These are phyloP conservation scores for Ettlia oleoabundans DNA, from an alignment of 139 green algal species.

Conservation along the genomic window DNA sequence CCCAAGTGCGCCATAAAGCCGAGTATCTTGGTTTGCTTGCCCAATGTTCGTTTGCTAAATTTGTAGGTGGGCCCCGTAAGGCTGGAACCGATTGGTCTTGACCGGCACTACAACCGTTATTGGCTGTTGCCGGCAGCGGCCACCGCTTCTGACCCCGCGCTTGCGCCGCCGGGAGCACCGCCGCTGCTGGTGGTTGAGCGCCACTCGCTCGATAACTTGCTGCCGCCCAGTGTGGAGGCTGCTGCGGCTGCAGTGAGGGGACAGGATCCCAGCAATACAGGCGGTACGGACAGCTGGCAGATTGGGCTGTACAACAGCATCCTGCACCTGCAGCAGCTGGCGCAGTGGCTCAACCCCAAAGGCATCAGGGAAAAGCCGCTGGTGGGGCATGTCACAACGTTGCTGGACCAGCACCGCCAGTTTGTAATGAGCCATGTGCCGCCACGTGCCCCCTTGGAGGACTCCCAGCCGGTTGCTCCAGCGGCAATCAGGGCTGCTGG, in stretches of 20 bases:
- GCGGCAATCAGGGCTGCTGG: not conserved
- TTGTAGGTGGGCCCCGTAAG: slow-evolving; percentile 18
- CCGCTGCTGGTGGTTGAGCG: slow-evolving; percentile 34
- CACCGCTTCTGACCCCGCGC: not conserved
- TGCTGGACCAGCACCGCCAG: slow-evolving; percentile 22
- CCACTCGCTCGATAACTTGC: slow-evolving; percentile 14
- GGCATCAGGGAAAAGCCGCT: slow-evolving; percentile 49
- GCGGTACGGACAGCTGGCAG: not conserved
- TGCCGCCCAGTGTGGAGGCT: not conserved
- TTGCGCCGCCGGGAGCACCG: not conserved
- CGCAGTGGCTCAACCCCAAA: slow-evolving; percentile 48
- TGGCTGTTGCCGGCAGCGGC: slow-evolving; percentile 57
- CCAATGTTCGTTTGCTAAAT: too few species aligned
- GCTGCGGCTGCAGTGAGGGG: not conserved
- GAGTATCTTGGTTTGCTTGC: too few species aligned
- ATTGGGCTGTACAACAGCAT: slow-evolving; percentile 45
- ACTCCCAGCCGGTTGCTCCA: not conserved
- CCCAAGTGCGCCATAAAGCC: too few species aligned
- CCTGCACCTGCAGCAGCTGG: slow-evolving; percentile 37
- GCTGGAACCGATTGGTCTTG: slow-evolving; percentile 57
- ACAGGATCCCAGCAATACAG: not conserved
- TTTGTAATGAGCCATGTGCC: slow-evolving; percentile 13
- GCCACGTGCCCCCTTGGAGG: not conserved
- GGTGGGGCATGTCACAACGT: slow-evolving; percentile 1
- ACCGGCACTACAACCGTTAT: slow-evolving; percentile 70